Evolutionary conservation across 345 rosid genomes (phyloP).

Genomic region (Citrus inodora): DNA sequence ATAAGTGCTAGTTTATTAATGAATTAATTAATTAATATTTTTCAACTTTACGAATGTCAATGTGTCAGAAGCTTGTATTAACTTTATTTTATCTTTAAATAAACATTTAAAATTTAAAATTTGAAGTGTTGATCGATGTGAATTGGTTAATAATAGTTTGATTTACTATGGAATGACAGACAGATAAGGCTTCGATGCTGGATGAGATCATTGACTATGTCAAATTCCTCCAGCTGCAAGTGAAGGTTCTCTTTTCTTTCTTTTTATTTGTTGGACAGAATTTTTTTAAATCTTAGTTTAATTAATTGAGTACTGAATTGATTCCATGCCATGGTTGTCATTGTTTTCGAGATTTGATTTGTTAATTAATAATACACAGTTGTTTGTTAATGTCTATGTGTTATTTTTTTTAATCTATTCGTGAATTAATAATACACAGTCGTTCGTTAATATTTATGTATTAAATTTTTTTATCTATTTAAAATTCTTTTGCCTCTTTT

Average conservation of each 20-base stretch:
- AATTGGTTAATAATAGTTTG: neutral
- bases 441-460: neutral
- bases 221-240: conserved; percentile 99
- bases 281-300: neutral
- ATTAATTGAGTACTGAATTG: conserved; percentile 4
- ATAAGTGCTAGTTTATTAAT: neutral
- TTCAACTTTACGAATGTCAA: neutral
- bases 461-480: conserved; percentile 10
- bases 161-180: conserved; percentile 50
- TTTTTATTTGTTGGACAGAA: neutral
- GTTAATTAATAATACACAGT: neutral
- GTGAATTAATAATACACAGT: neutral
- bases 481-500: conserved; percentile 13
- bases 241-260: conserved; percentile 51
- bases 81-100: neutral
- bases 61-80: neutral
- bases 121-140: neutral
- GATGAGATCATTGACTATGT: conserved; percentile 99
- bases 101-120: neutral
- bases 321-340: conserved; percentile 37
- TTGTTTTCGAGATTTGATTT: conserved; percentile 12
- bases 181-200: conserved; percentile 98
- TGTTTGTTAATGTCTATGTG: neutral
- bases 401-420: too few relatives aligned
- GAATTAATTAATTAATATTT: too few relatives aligned